Percentiles rank a stretch among this genome's conserved stretches.
phyloP scores from a whole-genome alignment of 2,329 filamentous ascomycete genomes.

The Xylariales sp. region DNA sequence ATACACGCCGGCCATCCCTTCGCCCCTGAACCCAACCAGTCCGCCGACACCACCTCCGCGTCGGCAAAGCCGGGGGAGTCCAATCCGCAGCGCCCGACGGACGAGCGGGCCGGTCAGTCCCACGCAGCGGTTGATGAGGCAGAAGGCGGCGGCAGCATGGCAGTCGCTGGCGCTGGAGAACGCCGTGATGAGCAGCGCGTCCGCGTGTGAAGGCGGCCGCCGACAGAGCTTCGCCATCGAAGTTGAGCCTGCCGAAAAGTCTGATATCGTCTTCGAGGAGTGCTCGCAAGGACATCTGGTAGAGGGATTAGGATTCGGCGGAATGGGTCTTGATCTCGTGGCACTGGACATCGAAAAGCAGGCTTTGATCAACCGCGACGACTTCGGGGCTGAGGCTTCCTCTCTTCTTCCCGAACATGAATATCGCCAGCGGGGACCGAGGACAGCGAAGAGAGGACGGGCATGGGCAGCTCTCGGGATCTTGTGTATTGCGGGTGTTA shows the following conservation, averaged over 20 bases:
- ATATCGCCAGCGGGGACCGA: constrained; percentile 12
- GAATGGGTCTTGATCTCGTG: constrained; percentile 3
- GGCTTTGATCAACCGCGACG: constrained; percentile 6
- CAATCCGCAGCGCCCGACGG: constrained; percentile 6
- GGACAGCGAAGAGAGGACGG: constrained; percentile 21
- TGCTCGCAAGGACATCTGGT: not conserved
- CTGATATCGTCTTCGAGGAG: not conserved
- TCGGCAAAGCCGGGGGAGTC: constrained; percentile 9
- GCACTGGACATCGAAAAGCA: constrained; percentile 18
- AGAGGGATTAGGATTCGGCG: not conserved
- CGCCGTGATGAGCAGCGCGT: not conserved
- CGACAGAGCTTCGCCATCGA: not conserved
- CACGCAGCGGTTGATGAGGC: constrained; percentile 34
- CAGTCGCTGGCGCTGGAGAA: not conserved
- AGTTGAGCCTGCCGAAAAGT: not conserved
- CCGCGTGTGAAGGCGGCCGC: not conserved
- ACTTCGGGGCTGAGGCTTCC: constrained; percentile 2
- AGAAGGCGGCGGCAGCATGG: constrained; percentile 37
- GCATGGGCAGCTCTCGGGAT: constrained; percentile 27
- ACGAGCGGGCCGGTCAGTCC: constrained; percentile 28
- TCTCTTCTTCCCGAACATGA: not conserved
- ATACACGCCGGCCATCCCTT: constrained; percentile 15
- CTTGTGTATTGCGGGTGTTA: constrained; percentile 20
- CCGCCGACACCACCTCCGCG: constrained; percentile 6
- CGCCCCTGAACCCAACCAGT: constrained; percentile 19